Base-by-base conservation (phyloP, 2,329 filamentous ascomycete species). In the Teratosphaeria epicoccoides region DNA sequence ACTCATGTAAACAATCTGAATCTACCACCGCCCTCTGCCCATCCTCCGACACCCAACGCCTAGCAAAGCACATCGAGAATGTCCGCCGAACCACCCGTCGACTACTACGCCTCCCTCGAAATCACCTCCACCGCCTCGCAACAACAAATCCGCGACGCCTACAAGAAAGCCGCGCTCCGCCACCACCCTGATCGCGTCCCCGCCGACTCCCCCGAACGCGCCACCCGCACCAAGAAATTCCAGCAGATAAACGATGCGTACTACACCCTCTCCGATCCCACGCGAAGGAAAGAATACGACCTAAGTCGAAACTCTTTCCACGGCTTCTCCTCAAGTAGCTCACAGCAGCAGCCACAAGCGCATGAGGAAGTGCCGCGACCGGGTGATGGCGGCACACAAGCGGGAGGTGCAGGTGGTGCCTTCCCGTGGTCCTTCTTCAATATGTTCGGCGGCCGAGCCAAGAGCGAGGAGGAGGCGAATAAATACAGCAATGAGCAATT, bases 191-290 rank as follows among this genome's bases (percentile, higher is more conserved):
- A 98, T 68, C 87, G 93, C 54, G 88, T 98, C 40, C 78, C 89
- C 24, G 73, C 80, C 58, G 82, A 89, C 70, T 91, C 88, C 4
- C 88, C 90, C 33, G 89, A 97, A 61, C 87, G 91, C 57, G 70
- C 81, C 22, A 70, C 80, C 11, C 86, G 90, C 63, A 98, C 93
- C 5, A 87, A 86, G 64, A 84, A 84, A 66, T 95, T 95, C 74
- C 89, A 95, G 69, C 81, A 87, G 58, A 87, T 95, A 63, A 95
- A 94, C 72, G 89, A 95, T 65, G 88, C 89, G 56, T 95, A 95
- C 76, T 95, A 88, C 69, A 90, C 87, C 0, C 82, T 97, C 24
- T 95, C 87, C 0, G 90, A 97, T 67, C 66, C 83, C 7, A 71
- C 75, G 0, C 81, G 91, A 24, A 82, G 91, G 49, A 78, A 82